Evolutionary conservation across 495 filamentous ascomycete genomes (phyloP), one percentile per base, ranked within the genome.

Genomic region (Lepidopterella palustris): DNA sequence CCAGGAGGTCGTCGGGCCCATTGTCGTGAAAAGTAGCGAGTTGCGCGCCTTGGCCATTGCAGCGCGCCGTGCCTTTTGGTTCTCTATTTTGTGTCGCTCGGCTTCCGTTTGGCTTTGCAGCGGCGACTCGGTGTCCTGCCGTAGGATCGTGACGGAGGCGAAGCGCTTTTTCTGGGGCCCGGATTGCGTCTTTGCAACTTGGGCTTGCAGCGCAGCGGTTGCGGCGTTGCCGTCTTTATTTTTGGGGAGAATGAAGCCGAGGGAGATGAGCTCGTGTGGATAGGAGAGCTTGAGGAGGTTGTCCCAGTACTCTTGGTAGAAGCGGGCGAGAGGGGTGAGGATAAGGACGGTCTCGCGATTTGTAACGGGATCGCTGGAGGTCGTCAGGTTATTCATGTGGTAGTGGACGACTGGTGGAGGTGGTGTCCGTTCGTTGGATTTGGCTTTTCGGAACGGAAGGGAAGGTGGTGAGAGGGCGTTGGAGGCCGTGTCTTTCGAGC

Each of bases 171-270:
- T 84, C 64, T 88, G 84, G 0, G 87, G 79, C 0, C 89, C 90
- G 9, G 77, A 79, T 67, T 98, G 93, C 0, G 90, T 95, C 65
- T 86, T 86, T 28, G 84, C 76, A 66, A 98, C 88, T 48, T 89
- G 86, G 40, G 84, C 85, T 72, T 98, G 92, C 13, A 98, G 78
- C 42, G 86, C 85, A 0, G 81, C 71, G 13, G 90, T 89, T 1
- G 93, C 93, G 10, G 80, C 72, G 67, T 96, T 91, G 31, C 93
- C 93, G 53, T 95, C 91, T 60, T 84, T 84, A 45, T 84, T 93
- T 71, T 92, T 92, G 8, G 93, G 95, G 26, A 95, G 82, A 68
- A 98, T 98, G 74, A 97, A 98, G n/a, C 89, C 93, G 24, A 98
- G 77, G 0, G 89, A 90, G 67, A 98, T 90, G 42, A 97, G 78